Percentiles rank a stretch among this genome's conserved stretches.
phyloP scores from a whole-genome alignment of 352 stramenopile genomes.

The Phytophthora ramorum region DNA sequence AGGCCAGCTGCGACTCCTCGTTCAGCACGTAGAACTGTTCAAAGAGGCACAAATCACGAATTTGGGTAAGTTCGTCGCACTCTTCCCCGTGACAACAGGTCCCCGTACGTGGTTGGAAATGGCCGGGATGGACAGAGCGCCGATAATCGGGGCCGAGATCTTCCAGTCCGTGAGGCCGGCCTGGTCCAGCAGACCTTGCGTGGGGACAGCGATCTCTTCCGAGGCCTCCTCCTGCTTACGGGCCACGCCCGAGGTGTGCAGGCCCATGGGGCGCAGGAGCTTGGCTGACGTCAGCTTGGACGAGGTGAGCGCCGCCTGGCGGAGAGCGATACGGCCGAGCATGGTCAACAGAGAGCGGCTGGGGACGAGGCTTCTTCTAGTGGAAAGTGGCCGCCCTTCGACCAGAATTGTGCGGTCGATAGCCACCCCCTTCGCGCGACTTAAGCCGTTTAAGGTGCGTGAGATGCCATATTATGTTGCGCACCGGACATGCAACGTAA shows the following conservation, averaged over 20 bases:
- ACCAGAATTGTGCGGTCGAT: constrained; percentile 21
- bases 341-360: constrained; percentile 38
- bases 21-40: constrained; percentile 84
- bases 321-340: constrained; percentile 81
- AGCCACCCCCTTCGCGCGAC: constrained; percentile 28
- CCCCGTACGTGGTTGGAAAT: constrained; percentile 83
- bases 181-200: constrained; percentile 65
- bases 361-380: neutral
- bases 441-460: constrained; percentile 2
- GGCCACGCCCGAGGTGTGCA: constrained; percentile 69
- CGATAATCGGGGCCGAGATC: constrained; percentile 79
- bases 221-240: constrained; percentile 61
- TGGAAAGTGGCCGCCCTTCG: constrained; percentile 15
- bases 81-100: neutral
- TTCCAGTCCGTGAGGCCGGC: constrained; percentile 86
- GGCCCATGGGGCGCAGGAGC: constrained; percentile 46
- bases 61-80: neutral
- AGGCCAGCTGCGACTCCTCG: constrained; percentile 85
- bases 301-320: constrained; percentile 60
- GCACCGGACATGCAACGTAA: neutral
- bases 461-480: neutral
- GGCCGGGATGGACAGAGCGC: constrained; percentile 72
- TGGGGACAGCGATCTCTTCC: constrained; percentile 47
- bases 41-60: constrained; percentile 4
- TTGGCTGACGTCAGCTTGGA: constrained; percentile 54